These are phyloP conservation scores for Phytophthora quininea DNA, from an alignment of 352 stramenopile species.

Conservation along the genomic window DNA sequence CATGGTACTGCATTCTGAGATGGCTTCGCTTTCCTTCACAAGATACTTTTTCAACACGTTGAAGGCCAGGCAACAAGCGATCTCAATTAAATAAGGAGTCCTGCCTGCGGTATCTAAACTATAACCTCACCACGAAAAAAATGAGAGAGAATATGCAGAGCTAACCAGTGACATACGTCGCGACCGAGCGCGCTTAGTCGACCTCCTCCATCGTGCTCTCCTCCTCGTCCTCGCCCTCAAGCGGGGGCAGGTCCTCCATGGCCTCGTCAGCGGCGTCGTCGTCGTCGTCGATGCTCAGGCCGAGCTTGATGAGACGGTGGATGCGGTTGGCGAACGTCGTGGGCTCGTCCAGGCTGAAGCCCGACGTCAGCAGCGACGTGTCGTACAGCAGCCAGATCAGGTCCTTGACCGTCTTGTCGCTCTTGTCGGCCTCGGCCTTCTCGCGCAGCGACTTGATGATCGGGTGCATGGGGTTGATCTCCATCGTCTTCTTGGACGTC, in stretches of 20 bases:
- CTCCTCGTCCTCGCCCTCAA: conserved; percentile 96
- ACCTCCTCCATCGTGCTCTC: conserved; percentile 99
- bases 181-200: conserved; percentile 86
- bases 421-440: conserved; percentile 98
- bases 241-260: conserved; percentile 96
- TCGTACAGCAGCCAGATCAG: conserved; percentile 99
- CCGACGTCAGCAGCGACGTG: conserved; percentile 98
- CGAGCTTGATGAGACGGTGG: conserved; percentile 99
- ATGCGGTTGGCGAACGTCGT: conserved; percentile 99
- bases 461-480: conserved; percentile 99
- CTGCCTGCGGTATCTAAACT: conserved; percentile 53
- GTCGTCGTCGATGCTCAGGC: conserved; percentile 98
- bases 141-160: conserved; percentile 21
- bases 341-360: conserved; percentile 99
- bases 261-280: conserved; percentile 94
- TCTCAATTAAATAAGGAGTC: conserved; percentile 70
- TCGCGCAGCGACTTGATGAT: conserved; percentile 99
- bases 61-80: conserved; percentile 38
- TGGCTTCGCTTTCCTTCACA: background rate
- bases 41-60: conserved; percentile 3
- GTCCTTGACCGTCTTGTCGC: conserved; percentile 99
- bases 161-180: conserved; percentile 23
- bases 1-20: too few relatives aligned
- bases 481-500: conserved; percentile 99
- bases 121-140: conserved; percentile 49